Conservation (phyloP, 805 yeast genomes). For the Yarrowia yakushimensis region DNA sequence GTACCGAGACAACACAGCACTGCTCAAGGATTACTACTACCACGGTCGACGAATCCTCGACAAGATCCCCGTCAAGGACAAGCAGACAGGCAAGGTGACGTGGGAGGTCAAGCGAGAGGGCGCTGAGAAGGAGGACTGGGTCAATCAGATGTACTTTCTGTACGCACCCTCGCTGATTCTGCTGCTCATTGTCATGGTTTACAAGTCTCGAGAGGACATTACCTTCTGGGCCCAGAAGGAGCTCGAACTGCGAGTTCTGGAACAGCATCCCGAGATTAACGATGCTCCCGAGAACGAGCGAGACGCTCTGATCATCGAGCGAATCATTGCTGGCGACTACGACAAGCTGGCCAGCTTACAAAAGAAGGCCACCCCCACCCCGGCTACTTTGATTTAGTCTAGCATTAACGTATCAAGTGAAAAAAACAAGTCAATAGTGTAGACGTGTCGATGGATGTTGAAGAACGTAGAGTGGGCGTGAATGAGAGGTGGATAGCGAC, state of each 20-base stretch:
- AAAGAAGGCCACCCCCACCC: slow-evolving; percentile 39
- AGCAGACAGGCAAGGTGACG: slow-evolving; percentile 69
- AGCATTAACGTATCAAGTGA: slow-evolving; percentile 19
- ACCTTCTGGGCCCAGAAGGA: slow-evolving; percentile 82
- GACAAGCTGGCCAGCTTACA: slow-evolving; percentile 49
- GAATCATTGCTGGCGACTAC: slow-evolving; percentile 80
- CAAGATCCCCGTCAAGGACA: slow-evolving; percentile 79
- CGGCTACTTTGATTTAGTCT: slow-evolving; percentile 36
- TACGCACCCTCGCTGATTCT: slow-evolving; percentile 67
- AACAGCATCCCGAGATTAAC: slow-evolving; percentile 55
- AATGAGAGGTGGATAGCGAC: background rate
- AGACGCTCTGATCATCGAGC: slow-evolving; percentile 74
- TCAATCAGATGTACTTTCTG: slow-evolving; percentile 63
- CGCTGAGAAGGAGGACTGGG: slow-evolving; percentile 82
- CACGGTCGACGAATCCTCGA: slow-evolving; percentile 67
- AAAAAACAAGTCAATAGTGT: background rate
- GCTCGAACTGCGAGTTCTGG: slow-evolving; percentile 70
- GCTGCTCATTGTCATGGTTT: slow-evolving; percentile 33
- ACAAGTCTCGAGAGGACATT: slow-evolving; percentile 44
- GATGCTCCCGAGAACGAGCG: slow-evolving; percentile 56
- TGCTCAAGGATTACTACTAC: slow-evolving; percentile 51
- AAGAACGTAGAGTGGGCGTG: too few species aligned
- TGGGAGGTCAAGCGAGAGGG: slow-evolving; percentile 71
- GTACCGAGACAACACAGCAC: slow-evolving; percentile 58
- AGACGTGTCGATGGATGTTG: background rate